phyloP scores from a whole-genome alignment of 805 yeast species.

The Zygoascus tannicola region DNA sequence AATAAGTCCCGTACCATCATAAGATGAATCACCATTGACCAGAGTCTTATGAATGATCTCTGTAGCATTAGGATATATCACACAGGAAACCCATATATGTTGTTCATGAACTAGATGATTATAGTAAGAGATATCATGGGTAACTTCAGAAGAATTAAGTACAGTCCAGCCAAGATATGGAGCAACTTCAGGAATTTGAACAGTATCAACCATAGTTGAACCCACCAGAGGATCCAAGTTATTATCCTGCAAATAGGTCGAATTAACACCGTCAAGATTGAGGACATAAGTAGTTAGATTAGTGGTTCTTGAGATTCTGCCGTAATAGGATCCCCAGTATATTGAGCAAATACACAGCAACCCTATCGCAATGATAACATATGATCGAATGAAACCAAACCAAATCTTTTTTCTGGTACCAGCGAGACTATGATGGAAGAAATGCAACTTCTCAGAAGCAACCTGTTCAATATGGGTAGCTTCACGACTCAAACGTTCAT shows the following conservation, averaged over 20 bases:
- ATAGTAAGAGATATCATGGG: conserved; percentile 34
- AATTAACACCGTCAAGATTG: conserved; percentile 26
- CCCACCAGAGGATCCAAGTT: conserved; percentile 6
- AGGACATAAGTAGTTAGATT: conserved; percentile 35
- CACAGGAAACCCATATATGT: conserved; percentile 55
- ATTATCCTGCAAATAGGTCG: conserved; percentile 3
- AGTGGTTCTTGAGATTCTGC: conserved; percentile 24
- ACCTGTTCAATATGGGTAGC: not conserved
- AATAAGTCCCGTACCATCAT: conserved; percentile 27
- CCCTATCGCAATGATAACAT: conserved; percentile 6
- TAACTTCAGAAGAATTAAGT: conserved; percentile 18
- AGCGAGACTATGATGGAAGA: not conserved
- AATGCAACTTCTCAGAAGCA: not conserved
- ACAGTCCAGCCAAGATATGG: conserved; percentile 23
- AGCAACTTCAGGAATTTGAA: conserved; percentile 4
- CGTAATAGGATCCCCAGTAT: conserved; percentile 42
- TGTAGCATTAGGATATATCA: conserved; percentile 43
- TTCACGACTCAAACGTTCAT: not conserved
- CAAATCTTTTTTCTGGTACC: not conserved
- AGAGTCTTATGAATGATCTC: conserved; percentile 34
- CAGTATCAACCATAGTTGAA: not conserved
- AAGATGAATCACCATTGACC: conserved; percentile 21
- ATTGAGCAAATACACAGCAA: conserved; percentile 34
- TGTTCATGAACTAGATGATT: conserved; percentile 39
- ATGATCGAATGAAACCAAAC: not conserved